Base-by-base conservation (phyloP, 2,329 filamentous ascomycete species). In the Magnaporthiopsis rhizophila region DNA sequence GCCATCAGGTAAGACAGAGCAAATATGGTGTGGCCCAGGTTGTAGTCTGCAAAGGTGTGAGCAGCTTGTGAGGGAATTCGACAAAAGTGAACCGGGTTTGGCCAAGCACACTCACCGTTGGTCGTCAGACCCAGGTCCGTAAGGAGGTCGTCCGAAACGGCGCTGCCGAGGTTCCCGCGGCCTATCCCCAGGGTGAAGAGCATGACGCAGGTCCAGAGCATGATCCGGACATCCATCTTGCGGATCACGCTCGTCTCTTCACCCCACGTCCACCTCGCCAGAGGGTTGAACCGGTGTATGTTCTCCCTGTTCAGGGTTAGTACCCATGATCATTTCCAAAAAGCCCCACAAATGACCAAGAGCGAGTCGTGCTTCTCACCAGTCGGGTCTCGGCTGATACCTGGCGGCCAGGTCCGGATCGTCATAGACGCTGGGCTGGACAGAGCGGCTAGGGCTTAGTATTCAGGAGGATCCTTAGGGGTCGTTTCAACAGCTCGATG, bases 21-120 rank as follows among this genome's bases (percentile, higher is more conserved):
- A 67, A 85, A 86, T 60, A 86, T 78, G 0, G 81, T 83, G 69
- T 85, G 78, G 32, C 84, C 84, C 21, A 80, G 72, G 69, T 86
- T 86, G 70, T 81, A 83, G 64, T 81, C 76, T 77, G 58, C 38
- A 30, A 15, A 61, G 45, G 18, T 21, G 38, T 21, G 15, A 45
- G 38, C 3, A 21, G 4, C 3, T 21, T 45, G 13, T 67, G 69
- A 1, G 77, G 75, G 8, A 12, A 36, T 36, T 12, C 34, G 8
- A 12, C 9, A 36, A 36, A 36, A 36, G 1, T n/a, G n/a, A n/a
- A 12, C 12, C 1, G 2, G 9, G 32, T 1, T 3, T 45, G 9
- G 38, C 18, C 38, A 21, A 21, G 15, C 28, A 30, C 28, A 30
- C 38, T 45, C 7, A 45, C 38, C 71, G 64, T 78, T 75, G 0